Base-by-base conservation (phyloP, 1,284 basidiomycete genomes). In the Austroboletus niveus region DNA sequence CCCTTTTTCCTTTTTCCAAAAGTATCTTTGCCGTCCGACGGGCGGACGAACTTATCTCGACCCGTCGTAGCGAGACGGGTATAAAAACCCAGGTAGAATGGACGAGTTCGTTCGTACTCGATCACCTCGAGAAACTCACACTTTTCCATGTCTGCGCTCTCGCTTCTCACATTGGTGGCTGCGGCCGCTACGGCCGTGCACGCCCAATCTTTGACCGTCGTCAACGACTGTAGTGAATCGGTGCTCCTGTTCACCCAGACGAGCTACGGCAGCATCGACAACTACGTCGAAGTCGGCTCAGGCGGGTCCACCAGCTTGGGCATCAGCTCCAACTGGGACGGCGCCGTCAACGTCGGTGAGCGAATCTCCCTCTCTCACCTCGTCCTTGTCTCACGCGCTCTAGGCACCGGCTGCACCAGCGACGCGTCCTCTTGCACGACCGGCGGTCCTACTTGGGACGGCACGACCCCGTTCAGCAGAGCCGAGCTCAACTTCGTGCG, bases 391-490 rank as follows among this genome's bases (percentile, higher is more conserved):
- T 17, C 32, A 14, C 14, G 17, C 15, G 17, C 22, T 24, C 22
- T 30, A 61, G 64, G 62, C 30, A 67, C 63, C 32, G 57, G 57
- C 24, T 65, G 63, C 48, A 54, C 45, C 35, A 46, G 41, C n/a
- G 55, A 41, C 3, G 51, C 49, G 24, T 24, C 22, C 22, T 48
- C 58, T 9, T 64, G 60, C 41, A 56, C 62, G 22, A 64, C 62
- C 3, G 56, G 62, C n/a, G 63, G 61, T 14, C 61, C 59, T 12
- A 52, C 51, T 14, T 62, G 61, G 63, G 47, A 65, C 36, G 61
- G 59, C 24, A 10, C 4, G 34, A 63, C 63, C 15, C 61, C 61
- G 8, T 64, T 58, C 48, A 55, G 52, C 38, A 54, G 61, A 30
- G 61, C 62, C 17, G 62, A 64, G 38, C 62, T 63, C 49, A 60